A percentile compares a stretch with the other conserved stretches of the same genome.
phyloP scores from a whole-genome alignment of 202 grass and related monocot species.

The Panicum virgatum region DNA sequence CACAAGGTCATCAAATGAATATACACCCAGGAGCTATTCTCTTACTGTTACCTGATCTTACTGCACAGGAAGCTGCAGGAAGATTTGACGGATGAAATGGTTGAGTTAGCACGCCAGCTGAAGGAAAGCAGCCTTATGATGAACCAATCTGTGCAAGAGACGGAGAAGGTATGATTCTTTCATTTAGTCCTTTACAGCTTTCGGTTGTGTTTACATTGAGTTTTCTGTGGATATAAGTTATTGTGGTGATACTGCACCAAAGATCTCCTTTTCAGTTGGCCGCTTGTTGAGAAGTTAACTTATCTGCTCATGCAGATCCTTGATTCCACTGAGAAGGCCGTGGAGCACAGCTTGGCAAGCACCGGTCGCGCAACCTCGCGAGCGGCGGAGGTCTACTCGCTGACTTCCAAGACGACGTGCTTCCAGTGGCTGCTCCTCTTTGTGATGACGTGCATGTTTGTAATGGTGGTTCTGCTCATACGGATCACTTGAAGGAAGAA shows the following conservation, averaged over 20 bases:
- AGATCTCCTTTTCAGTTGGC: neutral
- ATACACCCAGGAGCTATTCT: no score
- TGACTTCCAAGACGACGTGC: constrained; percentile 81
- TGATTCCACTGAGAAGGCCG: constrained; percentile 74
- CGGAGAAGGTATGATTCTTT: constrained; percentile 60
- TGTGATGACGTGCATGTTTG: constrained; percentile 69
- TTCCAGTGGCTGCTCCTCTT: constrained; percentile 91
- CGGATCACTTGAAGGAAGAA: constrained; percentile 56
- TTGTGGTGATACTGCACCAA: neutral
- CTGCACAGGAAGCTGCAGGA: constrained; percentile 81
- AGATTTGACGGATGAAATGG: constrained; percentile 91
- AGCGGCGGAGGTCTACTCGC: constrained; percentile 60
- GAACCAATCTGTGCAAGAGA: constrained; percentile 83
- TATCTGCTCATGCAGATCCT: constrained; percentile 53
- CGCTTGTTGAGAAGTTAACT: constrained; percentile 1
- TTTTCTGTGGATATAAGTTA: neutral
- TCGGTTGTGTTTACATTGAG: neutral
- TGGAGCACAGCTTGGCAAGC: constrained; percentile 80
- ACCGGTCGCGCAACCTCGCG: constrained; percentile 60
- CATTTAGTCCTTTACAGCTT: neutral
- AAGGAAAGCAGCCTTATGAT: constrained; percentile 82
- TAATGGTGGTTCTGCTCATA: constrained; percentile 92
- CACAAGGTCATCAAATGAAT: neutral
- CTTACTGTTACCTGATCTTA: constrained; percentile 22
- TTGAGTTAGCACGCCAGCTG: constrained; percentile 73